Evolutionary conservation across 768 basidiomycete genomes (phyloP), one percentile per base, ranked within the genome.

Genomic region (Rhodocollybia butyracea): DNA sequence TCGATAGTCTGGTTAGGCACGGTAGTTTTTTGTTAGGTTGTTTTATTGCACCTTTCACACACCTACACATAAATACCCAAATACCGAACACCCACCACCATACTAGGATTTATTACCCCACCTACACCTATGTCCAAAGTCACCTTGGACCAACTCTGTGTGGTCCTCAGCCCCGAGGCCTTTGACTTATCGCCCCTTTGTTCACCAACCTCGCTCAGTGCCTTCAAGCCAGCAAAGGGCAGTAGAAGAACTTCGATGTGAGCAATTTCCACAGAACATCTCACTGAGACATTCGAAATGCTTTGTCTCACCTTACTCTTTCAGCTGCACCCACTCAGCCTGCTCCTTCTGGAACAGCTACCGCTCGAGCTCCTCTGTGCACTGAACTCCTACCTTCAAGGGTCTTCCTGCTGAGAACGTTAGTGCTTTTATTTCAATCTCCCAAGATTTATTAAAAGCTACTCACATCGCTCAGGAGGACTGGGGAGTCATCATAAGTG

Each of bases 391-490:
- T 11, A 8, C 21, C 17, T 53, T 40, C 39, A 2, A 13, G 6
- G 51, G 51, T 22, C n/a, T 2, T 31, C 40, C 27, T 53, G 27
- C 24, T 15, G 51, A 53, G 13, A 53, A 53, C 42, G 40, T 53
- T 40, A 19, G 51, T 26, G 51, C 51, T 13, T 53, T 39, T 27
- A 39, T 53, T 22, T 39, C 24, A 4, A 39, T 53, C 21, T 22
- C 26, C 6, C 6, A 53, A 30, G 51, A 53, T 27, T 32, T 38
- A 13, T 19, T 53, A 11, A 27, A 15, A 4, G 38, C 40, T 19
- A 40, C 36, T 53, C 51, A 53, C 21, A 53, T 53, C 15, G n/a
- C 38, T 42, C 32, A 30, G 39, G 38, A 53, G 8, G 27, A 53
- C 51, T 53, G 51, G 51, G 40, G 7, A 26, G 51, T 39, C 11